Base-by-base conservation (phyloP, 495 filamentous ascomycete species). In the Penicillium maclennaniae region DNA sequence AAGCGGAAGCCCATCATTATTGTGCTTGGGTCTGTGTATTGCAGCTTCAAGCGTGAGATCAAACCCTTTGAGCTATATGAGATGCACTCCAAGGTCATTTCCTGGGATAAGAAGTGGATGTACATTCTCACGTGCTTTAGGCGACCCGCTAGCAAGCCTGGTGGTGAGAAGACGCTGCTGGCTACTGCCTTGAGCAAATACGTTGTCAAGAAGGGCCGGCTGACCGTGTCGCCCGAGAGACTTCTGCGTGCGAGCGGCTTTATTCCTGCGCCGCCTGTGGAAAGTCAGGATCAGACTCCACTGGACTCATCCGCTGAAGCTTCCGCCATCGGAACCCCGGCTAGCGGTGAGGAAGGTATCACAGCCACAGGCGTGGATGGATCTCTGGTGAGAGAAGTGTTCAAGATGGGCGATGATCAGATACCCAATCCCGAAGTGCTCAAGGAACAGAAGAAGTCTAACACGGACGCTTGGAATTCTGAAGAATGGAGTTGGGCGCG, bases 41-140 rank as follows among this genome's bases (percentile, higher is more conserved):
- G 84, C 62, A 76, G 70, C 48, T 90, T 89, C 64, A 82, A 82
- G 61, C 70, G 76, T 20, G 86, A 90, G 71, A 81, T 91, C 45
- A 79, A 82, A 52, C 84, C 85, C 1, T 83, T 82, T 43, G 72
- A 84, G 67, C 66, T 66, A 10, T 88, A 81, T 51, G 85, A 90
- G 67, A 79, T 90, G 49, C 83, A 83, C 74, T 84, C 81, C 2
- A 71, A 82, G 38, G 67, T 90, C 34, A 63, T 89, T 43, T 72
- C 70, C n/a, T 91, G 87, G 87, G 88, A 95, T 65, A 71, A 79
- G 43, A 95, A 95, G 61, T 95, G 90, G 90, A 63, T 92, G 50
- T 93, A 88, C 67, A 68, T 89, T 8, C 70, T 91, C 9, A 84
- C 75, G 10, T 85, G 87, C 62, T 87, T 93, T 50, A 81, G 95